These are phyloP conservation scores for Primulina tabacum DNA, from an alignment of 257 asterid genomes.

Conservation along the genomic window DNA sequence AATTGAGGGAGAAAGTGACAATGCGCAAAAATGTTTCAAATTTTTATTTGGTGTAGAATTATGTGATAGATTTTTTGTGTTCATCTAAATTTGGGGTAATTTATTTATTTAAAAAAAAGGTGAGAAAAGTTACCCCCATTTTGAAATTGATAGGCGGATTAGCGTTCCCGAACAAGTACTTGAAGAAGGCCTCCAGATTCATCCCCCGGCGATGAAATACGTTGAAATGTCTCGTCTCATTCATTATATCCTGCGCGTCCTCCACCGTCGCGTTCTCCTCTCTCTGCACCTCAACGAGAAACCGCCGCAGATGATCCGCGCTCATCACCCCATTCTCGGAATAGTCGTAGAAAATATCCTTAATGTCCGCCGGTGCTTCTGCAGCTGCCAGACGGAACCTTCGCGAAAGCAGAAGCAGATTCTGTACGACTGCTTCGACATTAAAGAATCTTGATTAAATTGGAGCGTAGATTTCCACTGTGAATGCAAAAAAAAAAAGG, in stretches of 20 bases:
- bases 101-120: background rate
- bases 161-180: constrained; percentile 47
- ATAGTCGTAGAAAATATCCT: constrained; percentile 37
- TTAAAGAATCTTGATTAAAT: constrained; percentile 10
- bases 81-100: no score
- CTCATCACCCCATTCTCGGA: constrained; percentile 56
- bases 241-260: constrained; percentile 48
- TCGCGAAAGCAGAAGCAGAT: constrained; percentile 76
- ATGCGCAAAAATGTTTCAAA: no score
- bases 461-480: background rate
- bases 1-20: no score
- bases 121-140: constrained; percentile 39
- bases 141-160: constrained; percentile 58
- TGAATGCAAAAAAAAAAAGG: no score
- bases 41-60: no score
- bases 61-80: background rate
- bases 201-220: constrained; percentile 50
- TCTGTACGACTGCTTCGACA: constrained; percentile 66
- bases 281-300: constrained; percentile 63
- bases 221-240: constrained; percentile 43
- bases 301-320: constrained; percentile 44
- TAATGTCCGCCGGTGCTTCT: constrained; percentile 64
- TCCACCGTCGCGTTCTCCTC: constrained; percentile 49
- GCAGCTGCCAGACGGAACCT: constrained; percentile 51
- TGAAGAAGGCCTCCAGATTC: constrained; percentile 49